Evolutionary conservation across 768 basidiomycete genomes (phyloP), one percentile per base, ranked within the genome.

Genomic region (Phlegmacium glaucopus): DNA sequence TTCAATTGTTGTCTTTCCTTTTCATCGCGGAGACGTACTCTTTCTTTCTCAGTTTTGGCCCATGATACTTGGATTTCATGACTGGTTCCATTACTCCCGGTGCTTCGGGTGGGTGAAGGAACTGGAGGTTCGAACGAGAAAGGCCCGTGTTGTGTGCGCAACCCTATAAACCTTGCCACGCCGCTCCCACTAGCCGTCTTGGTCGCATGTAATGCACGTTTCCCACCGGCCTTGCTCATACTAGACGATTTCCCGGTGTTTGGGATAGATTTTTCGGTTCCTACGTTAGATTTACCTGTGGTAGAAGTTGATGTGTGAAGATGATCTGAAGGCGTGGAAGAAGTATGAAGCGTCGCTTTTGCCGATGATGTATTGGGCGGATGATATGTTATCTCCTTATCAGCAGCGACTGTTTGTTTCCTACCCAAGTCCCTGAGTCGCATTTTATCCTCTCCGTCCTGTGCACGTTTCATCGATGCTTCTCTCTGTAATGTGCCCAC

Each of bases 41-140:
- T 58, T 45, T 68, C 65, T 44, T 59, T 60, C 47, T 68, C 64
- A 1, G 54, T 54, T 40, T 58, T 61, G 38, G 53, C 55, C 52
- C 58, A 61, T 13, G 59, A 61, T 13, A 54, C 46, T n/a, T 51
- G 43, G 11, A 55, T 49, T 10, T 62, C 63, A 47, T 56, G 50
- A 43, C 58, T 60, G 50, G 56, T 63, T 27, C 67, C 58, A 9
- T 61, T 54, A 52, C 57, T 72, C 47, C 42, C 64, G 30, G 58
- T 68, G 48, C 65, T 69, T 42, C 69, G 56, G 16, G 66, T 73
- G 7, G 79, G 69, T 3, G 79, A 72, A 13, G 82, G 77, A 2
- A 83, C 79, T 0, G 84, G 75, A 15, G 83, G 81, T 55, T 89
- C 86, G 55, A 88, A 88, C 5, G 77, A 66, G 56, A 89, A 87